phyloP scores from a whole-genome alignment of 495 filamentous ascomycete species.

The Trichoderma orchidacearum region DNA sequence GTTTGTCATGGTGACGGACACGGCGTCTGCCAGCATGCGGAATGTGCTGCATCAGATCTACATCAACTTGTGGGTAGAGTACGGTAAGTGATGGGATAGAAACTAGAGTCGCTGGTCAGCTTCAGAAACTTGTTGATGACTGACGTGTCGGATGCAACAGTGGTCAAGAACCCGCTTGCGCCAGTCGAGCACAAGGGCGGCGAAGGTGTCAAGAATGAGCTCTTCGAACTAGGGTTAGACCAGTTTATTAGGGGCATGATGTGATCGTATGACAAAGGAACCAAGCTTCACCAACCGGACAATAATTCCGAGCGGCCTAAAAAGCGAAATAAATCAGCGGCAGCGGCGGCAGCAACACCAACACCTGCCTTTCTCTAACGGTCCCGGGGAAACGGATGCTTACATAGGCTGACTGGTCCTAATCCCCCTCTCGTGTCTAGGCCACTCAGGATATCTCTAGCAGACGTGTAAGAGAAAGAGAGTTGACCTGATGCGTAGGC shows the following conservation, averaged over 20 bases:
- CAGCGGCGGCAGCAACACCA: background rate
- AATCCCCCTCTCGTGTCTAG: too few relatives aligned
- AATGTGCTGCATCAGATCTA: conserved; percentile 96
- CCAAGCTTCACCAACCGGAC: background rate
- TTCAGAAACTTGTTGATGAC: conserved; percentile 4
- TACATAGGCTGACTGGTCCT: too few relatives aligned
- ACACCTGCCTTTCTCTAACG: too few relatives aligned
- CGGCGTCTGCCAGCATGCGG: conserved; percentile 75
- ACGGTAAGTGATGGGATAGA: conserved; percentile 53
- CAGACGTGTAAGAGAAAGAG: too few relatives aligned
- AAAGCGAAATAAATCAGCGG: background rate
- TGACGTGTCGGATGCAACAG: conserved; percentile 23
- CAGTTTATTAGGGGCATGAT: conserved; percentile 53
- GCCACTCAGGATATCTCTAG: too few relatives aligned
- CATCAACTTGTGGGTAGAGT: conserved; percentile 94
- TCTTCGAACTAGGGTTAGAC: conserved; percentile 86
- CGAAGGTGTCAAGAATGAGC: conserved; percentile 79
- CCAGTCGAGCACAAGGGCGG: conserved; percentile 82
- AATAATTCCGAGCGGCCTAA: background rate
- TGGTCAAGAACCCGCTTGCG: conserved; percentile 88
- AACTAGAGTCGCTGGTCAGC: too few relatives aligned
- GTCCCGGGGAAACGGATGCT: too few relatives aligned
- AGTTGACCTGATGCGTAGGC: too few relatives aligned
- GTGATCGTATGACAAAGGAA: conserved; percentile 13
- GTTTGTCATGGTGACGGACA: conserved; percentile 93